Conservation (phyloP, 495 filamentous ascomycete genomes). For the Pseudomonodictys pantanalensis region DNA sequence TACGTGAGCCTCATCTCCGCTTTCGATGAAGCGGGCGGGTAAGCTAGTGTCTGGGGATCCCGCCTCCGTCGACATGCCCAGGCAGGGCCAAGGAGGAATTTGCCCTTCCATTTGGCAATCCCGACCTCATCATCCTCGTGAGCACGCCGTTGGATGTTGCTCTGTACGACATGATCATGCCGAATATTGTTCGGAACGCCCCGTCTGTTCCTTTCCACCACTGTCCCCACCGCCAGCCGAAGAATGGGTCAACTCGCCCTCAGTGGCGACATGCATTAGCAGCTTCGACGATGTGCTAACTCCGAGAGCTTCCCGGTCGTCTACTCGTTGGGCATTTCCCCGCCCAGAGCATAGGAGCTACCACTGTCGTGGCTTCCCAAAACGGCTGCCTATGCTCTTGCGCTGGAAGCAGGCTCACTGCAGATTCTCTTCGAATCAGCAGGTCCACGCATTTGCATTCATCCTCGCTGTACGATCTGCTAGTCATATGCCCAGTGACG, state of each 20-base stretch:
- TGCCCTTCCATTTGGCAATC: no score
- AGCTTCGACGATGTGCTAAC: not conserved
- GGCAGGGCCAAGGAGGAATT: no score
- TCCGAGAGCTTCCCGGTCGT: not conserved
- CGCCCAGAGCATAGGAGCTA: slow-evolving; percentile 8
- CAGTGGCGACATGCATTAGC: not conserved
- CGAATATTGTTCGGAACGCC: no score
- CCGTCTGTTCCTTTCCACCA: not conserved
- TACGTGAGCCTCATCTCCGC: slow-evolving; percentile 33
- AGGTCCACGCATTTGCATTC: not conserved
- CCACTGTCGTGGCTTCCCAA: slow-evolving; percentile 21
- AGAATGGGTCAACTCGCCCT: not conserved
- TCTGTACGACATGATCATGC: no score
- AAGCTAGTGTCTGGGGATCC: no score
- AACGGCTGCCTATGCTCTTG: slow-evolving; percentile 15
- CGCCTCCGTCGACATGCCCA: no score
- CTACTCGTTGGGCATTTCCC: slow-evolving; percentile 2
- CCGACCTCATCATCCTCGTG: no score
- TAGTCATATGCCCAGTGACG: slow-evolving; percentile 1
- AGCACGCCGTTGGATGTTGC: no score
- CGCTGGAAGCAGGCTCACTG: not conserved
- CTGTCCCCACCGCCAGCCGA: not conserved
- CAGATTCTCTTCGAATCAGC: not conserved
- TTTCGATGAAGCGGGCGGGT: slow-evolving; percentile 5
- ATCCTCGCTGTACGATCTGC: not conserved